Percentiles rank a stretch among this genome's conserved stretches.
These are phyloP conservation scores for Wickerhamiella qilinensis DNA, from an alignment of 805 yeast species.

Conservation along the genomic window DNA sequence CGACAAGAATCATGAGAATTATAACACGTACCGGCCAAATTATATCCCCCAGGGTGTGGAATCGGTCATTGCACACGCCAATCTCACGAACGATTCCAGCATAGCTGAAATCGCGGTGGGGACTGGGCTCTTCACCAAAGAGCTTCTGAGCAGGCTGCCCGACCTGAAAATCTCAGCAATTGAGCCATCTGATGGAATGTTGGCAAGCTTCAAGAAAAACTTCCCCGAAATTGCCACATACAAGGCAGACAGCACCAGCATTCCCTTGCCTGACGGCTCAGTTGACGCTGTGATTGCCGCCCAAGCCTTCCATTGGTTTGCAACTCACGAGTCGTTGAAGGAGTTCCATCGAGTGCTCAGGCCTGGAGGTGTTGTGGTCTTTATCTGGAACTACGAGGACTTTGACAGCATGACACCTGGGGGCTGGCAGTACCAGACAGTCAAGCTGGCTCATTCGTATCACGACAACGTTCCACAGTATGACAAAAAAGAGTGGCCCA, in stretches of 20 bases:
- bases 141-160: slow-evolving; percentile 28
- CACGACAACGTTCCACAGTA: slow-evolving; percentile 42
- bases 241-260: slow-evolving; percentile 29
- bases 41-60: slow-evolving; percentile 29
- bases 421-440: slow-evolving; percentile 26
- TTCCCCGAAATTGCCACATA: slow-evolving; percentile 29
- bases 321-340: slow-evolving; percentile 30
- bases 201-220: slow-evolving; percentile 28
- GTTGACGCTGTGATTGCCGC: slow-evolving; percentile 39
- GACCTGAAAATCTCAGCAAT: slow-evolving; percentile 27
- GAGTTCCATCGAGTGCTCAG: slow-evolving; percentile 38
- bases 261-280: slow-evolving; percentile 31
- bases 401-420: slow-evolving; percentile 14
- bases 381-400: slow-evolving; percentile 44
- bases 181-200: slow-evolving; percentile 46
- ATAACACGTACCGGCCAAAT: slow-evolving; percentile 38
- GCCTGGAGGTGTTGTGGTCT: slow-evolving; percentile 33
- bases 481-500: slow-evolving; percentile 32
- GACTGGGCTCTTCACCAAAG: slow-evolving; percentile 44
- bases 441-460: slow-evolving; percentile 22
- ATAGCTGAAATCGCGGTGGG: slow-evolving; percentile 42
- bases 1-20: slow-evolving; percentile 34
- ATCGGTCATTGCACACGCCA: slow-evolving; percentile 26
- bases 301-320: slow-evolving; percentile 55
- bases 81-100: slow-evolving; percentile 20